Conservation (phyloP, 2,329 filamentous ascomycete genomes). For the Aspergillus pseudotamarii region DNA sequence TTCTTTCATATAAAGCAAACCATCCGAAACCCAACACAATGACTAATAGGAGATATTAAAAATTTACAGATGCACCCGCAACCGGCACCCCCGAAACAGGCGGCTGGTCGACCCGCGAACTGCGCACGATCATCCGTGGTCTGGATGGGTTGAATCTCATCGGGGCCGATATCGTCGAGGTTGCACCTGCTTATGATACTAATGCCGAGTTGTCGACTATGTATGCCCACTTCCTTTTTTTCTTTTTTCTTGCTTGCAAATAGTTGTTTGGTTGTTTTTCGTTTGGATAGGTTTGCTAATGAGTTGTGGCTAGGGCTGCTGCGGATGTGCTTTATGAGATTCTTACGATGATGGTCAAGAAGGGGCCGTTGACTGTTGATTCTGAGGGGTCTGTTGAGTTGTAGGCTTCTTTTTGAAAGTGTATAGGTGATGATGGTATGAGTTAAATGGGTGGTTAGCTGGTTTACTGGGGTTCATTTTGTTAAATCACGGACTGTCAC, state of each 20-base stretch:
- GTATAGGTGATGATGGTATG: not conserved
- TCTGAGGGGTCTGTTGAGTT: not conserved
- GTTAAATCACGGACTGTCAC: too few species aligned
- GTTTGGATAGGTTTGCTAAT: not conserved
- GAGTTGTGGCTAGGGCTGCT: constrained; percentile 34
- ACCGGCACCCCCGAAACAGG: constrained; percentile 31
- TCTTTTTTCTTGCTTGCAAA: constrained; percentile 7
- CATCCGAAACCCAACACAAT: too few species aligned
- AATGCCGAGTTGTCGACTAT: constrained; percentile 58
- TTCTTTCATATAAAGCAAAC: too few species aligned
- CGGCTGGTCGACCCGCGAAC: constrained; percentile 26
- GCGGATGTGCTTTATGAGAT: constrained; percentile 73
- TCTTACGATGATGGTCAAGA: constrained; percentile 81
- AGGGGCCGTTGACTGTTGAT: constrained; percentile 60
- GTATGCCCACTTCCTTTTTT: constrained; percentile 28
- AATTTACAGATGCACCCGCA: constrained; percentile 25
- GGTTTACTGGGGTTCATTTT: not conserved
- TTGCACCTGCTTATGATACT: constrained; percentile 48
- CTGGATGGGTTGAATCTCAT: constrained; percentile 24
- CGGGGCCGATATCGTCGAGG: constrained; percentile 38
- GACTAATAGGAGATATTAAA: too few species aligned
- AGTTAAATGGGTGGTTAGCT: not conserved
- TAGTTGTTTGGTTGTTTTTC: not conserved
- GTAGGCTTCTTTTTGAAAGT: not conserved
- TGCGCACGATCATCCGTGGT: constrained; percentile 23